Base-by-base conservation (phyloP, 306 rosid species). In the Vicia villosa region DNA sequence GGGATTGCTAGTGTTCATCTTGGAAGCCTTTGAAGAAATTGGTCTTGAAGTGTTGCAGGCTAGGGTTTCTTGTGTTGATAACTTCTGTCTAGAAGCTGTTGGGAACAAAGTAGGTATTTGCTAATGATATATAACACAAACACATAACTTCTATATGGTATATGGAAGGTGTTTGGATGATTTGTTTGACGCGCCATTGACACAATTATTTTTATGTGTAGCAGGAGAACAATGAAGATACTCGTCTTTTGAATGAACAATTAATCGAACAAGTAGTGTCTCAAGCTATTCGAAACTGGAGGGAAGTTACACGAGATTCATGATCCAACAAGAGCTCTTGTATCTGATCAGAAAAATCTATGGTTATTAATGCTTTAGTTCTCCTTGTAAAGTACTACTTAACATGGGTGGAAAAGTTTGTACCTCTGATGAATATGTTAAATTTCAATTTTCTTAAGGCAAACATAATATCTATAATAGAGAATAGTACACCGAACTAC, bases 11-110 rank as follows among this genome's bases (percentile, higher is more conserved):
- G 89, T 82, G 73, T 86, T 77, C 77, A 56, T 88, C 24, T 69
- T 88, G 70, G 91, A 88, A 80, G 89, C 95, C 38, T 63, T 88
- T 65, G 89, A 82, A 78, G 83, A 80, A 69, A 72, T 88, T 20
- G 89, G 86, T 38, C 95, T 88, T 71, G 87, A 83, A 50, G 87
- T 88, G 34, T 74, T 74, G 20, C 86, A 86, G 10, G 89, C 95
- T 83, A 82, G 95, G 91, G 86, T 84, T 84, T 88, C 95, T 64
- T 86, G 87, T 77, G 79, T 70, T 1, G 63, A 76, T 41, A 78
- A 24, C 49, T 88, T 86, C 38, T 76, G 41, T 59, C 62, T 88
- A 68, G 89, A 88, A 82, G 87, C 87, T 26, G 13, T 76, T 28
- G 87, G 70, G 66, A 64, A 73, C 72, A 80, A 67, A 70, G 87